Conservation (phyloP, 495 filamentous ascomycete species). For the Filosporella fistucella region DNA sequence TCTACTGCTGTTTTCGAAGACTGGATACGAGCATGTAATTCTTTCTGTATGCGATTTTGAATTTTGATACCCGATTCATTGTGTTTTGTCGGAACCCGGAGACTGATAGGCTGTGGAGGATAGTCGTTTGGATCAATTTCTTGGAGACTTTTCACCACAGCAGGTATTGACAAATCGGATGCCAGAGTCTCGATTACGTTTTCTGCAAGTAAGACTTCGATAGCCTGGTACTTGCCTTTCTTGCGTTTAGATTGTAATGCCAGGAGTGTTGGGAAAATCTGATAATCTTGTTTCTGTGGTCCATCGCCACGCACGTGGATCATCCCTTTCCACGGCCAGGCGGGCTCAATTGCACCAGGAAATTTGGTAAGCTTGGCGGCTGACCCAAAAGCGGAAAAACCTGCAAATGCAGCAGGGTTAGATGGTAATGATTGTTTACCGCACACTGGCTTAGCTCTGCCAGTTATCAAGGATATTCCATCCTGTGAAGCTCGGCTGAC, state of each 20-base stretch:
- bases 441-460: neutral
- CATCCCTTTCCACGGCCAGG: slow-evolving; percentile 68
- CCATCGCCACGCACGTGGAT: slow-evolving; percentile 50
- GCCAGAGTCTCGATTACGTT: slow-evolving; percentile 35
- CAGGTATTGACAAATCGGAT: slow-evolving; percentile 27
- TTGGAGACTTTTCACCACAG: slow-evolving; percentile 20
- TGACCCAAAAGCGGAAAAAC: slow-evolving; percentile 24
- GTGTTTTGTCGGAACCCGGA: slow-evolving; percentile 43
- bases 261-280: neutral
- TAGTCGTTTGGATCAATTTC: slow-evolving; percentile 34
- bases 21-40: slow-evolving; percentile 26
- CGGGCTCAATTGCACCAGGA: slow-evolving; percentile 54
- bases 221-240: slow-evolving; percentile 40
- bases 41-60: slow-evolving; percentile 32
- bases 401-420: slow-evolving; percentile 17
- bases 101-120: slow-evolving; percentile 29
- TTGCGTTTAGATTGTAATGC: slow-evolving; percentile 34
- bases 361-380: slow-evolving; percentile 43
- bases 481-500: no score
- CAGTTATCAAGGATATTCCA: neutral
- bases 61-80: slow-evolving; percentile 45
- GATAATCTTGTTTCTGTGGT: neutral
- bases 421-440: slow-evolving; percentile 30
- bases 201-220: slow-evolving; percentile 38
- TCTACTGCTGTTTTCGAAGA: neutral